Evolutionary conservation across 2,329 filamentous ascomycete species (phyloP), one percentile per base, ranked within the genome.

Genomic region (Clathrospora elynae): DNA sequence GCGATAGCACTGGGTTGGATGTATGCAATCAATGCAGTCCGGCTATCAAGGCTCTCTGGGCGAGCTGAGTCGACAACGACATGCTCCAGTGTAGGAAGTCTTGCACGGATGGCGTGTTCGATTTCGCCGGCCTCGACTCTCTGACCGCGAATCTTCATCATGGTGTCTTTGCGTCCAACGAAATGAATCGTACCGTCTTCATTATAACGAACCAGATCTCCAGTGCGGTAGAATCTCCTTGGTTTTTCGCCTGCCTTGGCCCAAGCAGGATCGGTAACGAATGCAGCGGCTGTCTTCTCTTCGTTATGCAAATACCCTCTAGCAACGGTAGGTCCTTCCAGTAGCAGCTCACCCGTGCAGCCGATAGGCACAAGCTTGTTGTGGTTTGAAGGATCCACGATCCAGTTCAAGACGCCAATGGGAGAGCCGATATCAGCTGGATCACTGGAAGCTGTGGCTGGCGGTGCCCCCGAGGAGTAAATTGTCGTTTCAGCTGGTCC

Each of bases 141-240:
- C 32, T 35, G 32, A 3, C 32, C 32, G 8, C 32, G 20, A 13
- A 35, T 16, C 13, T 35, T 35, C n/a, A 35, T 14, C 32, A 35
- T 35, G 3, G 32, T 35, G 13, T 35, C 32, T 35, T 35, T 35
- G 8, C 32, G 32, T 25, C 32, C 32, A 8, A 35, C 22, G 9
- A 23, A 35, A 12, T 23, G 13, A 20, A 35, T 16, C 10, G 19
- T 35, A 25, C 32, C 32, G 14, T 35, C 32, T 11, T 20, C 19
- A 17, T 23, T 20, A 18, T 35, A 35, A 17, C 32, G 32, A 11
- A 35, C 32, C 4, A 35, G 32, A 17, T 35, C 32, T 5, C 32
- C 32, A 35, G 19, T 35, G n/a, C 32, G 20, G 10, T 35, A 35
- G 32, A 35, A 22, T 16, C 22, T 35, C 7, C 19, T 20, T 6